Evolutionary conservation across 2,329 filamentous ascomycete genomes (phyloP), one percentile per base, ranked within the genome.

Genomic region (Ceratocystis albifundus): DNA sequence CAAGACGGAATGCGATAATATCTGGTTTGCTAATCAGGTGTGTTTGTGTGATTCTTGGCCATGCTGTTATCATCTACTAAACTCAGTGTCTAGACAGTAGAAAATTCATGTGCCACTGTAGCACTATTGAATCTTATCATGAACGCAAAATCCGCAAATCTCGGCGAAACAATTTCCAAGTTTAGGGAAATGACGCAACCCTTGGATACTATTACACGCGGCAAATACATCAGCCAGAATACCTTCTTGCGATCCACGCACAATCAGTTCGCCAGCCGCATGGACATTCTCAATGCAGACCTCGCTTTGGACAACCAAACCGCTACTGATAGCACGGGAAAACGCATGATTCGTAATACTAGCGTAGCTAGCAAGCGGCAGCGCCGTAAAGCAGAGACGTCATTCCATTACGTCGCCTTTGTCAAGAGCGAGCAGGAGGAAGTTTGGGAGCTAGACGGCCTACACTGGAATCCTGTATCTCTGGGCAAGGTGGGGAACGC

Each of bases 11-110:
- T 71, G 80, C 66, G 78, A 77, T 57, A 77, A 83, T 2, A 79
- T 97, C 20, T 99, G 94, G 93, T 97, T 96, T 74, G 91, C 92
- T 32, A 96, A 96, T 72, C 93, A 96, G 77, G 88, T 89, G 73
- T 22, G 22, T 30, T 22, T 7, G 22, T 15, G 10, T 4, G 32
- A 3, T 8, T 25, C 28, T 61, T 44, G 30, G 10, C 7, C 12
- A 36, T n/a, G 25, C 64, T 61, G 5, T 46, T 45, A 69, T 71
- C 48, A 73, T 30, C 32, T 30, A n/a, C 15, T 7, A 44, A 41
- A 25, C 4, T 10, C 10, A 4, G 36, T 12, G 69, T 93, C 25
- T 32, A 67, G 87, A 90, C 89, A 0, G 87, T 85, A 0, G 81
- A 84, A 66, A 96, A 96, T 74, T 88, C 90, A 30, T 99, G 94